Base-by-base conservation (phyloP, 805 yeast species). In the Kazachstania viticola region DNA sequence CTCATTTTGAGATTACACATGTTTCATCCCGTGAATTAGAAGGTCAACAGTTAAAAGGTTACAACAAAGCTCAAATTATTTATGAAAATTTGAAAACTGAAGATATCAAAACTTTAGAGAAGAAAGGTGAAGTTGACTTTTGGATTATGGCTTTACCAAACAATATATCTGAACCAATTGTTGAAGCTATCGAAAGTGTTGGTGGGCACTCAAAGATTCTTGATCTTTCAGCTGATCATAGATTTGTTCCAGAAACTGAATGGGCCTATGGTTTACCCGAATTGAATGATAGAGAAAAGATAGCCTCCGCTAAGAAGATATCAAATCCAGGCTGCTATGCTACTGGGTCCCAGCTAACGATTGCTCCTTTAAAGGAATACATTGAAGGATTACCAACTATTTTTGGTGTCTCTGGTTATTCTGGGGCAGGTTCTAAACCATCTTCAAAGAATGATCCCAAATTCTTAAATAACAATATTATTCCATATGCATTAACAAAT, bases 121-220 rank as follows among this genome's bases (percentile, higher is more conserved):
- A 75, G 41, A 64, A 73, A 29, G 73, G 75, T 30, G 81, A 73
- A 33, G 82, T 91, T 36, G 98, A 91, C 50, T 79, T 87, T 32
- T 91, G 99, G 98, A 94, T 93, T 17, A 91, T 93, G 98, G 98
- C 98, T 2, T 69, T 91, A 49, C 99, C 99, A 41, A 91, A 91
- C 56, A 96, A 95, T 30, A 95, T 91, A 24, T 91, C 97, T 53
- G 75, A 76, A 53, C 91, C 85, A 34, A 80, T 81, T 54, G 91
- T 81, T 25, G 76, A 76, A 14, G 84, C 88, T 17, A 80, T 81
- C 45, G 82, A 76, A 43, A 65, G 75, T 14, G 80, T 76, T 18
- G 22, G 22, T 19, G 79, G 87, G 28, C 67, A 73, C 28, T 77
- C 81, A 13, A 91, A 85, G 50, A 84, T 91, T 36, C 68, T 91